Evolutionary conservation across 257 asterid genomes (phyloP).

Genomic region (Solanum arcanum): DNA sequence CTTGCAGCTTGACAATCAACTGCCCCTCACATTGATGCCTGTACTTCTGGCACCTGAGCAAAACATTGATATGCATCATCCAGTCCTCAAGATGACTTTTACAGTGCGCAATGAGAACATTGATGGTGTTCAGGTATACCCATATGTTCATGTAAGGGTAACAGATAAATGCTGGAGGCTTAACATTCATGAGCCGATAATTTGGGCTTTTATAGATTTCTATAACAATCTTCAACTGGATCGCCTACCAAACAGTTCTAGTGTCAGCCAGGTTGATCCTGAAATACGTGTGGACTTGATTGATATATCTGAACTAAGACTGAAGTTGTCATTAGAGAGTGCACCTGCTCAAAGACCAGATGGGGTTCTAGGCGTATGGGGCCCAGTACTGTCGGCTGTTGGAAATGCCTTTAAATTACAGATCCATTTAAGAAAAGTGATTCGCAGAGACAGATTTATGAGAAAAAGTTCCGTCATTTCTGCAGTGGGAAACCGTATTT

Average conservation of each 20-base stretch:
- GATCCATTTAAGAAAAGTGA: conserved; percentile 88
- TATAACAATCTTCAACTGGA: conserved; percentile 71
- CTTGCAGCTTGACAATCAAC: conserved; percentile 94
- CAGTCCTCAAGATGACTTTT: conserved; percentile 89
- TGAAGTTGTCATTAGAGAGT: conserved; percentile 87
- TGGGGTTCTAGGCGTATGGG: conserved; percentile 94
- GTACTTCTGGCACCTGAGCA: conserved; percentile 92
- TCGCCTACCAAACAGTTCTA: conserved; percentile 62
- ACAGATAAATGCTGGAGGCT: conserved; percentile 83
- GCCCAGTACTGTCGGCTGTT: conserved; percentile 93
- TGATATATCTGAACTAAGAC: conserved; percentile 84
- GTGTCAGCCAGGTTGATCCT: conserved; percentile 91
- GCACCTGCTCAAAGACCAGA: conserved; percentile 88
- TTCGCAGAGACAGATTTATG: conserved; percentile 76
- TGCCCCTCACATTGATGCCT: conserved; percentile 88
- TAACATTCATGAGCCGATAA: conserved; percentile 86
- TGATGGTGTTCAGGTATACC: conserved; percentile 86
- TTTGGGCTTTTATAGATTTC: conserved; percentile 90
- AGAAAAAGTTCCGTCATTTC: conserved; percentile 76
- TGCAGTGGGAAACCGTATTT: conserved; percentile 71
- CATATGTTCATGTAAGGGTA: conserved; percentile 77
- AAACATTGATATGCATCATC: conserved; percentile 61
- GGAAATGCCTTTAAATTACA: conserved; percentile 95
- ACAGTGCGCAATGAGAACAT: conserved; percentile 62
- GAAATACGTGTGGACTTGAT: conserved; percentile 91